Evolutionary conservation across 306 rosid species (phyloP).

Genomic region (Cotoneaster glaucophyllus): DNA sequence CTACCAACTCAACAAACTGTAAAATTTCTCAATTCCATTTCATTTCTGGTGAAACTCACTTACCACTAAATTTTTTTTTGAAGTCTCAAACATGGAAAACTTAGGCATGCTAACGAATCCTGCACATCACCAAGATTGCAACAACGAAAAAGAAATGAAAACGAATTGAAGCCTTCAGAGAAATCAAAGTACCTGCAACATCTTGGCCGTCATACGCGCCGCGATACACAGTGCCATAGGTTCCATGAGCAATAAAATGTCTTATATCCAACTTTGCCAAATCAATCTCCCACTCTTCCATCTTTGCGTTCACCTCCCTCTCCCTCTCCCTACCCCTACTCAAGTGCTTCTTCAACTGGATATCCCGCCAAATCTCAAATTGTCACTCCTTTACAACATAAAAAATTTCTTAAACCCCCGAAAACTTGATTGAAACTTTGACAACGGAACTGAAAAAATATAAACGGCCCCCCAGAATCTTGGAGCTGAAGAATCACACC

Average conservation of each 20-base stretch:
- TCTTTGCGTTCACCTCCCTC: conserved; percentile 12
- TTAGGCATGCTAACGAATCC: neutral
- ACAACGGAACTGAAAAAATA: neutral
- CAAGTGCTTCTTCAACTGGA: conserved; percentile 42
- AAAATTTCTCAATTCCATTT: neutral
- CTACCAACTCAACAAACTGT: neutral
- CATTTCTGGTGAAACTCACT: neutral
- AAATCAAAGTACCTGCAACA: no score
- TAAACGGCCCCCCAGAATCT: neutral
- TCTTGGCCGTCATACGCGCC: no score
- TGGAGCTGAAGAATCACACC: conserved; percentile 2
- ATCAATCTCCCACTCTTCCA: conserved; percentile 58
- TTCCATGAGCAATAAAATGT: no score
- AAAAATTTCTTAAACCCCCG: neutral
- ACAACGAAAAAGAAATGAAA: no score
- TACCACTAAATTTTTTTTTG: neutral
- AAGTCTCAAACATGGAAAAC: neutral
- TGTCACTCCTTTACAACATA: neutral
- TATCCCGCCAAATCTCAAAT: conserved; percentile 16
- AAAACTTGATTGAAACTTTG: no score
- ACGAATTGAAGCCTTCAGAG: no score
- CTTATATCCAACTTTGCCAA: conserved; percentile 10
- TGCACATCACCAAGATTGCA: neutral
- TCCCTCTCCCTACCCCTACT: conserved; percentile 39
- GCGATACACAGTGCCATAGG: no score